Evolutionary conservation across 2,329 filamentous ascomycete genomes (phyloP).

Genomic region (Aspergillus fructus): DNA sequence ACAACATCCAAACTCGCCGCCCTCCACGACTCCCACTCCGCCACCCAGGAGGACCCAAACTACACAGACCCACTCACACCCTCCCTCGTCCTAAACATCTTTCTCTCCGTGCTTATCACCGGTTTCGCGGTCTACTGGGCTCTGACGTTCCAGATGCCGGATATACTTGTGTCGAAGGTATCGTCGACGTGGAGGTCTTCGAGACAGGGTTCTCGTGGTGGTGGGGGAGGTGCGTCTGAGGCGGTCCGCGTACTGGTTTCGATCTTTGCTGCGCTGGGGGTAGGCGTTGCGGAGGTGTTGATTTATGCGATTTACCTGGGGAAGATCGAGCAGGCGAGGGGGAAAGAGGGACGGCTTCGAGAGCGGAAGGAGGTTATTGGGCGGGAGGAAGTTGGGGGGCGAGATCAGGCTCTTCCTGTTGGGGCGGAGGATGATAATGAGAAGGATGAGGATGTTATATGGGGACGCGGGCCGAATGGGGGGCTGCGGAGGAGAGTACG

Average conservation of each 20-base stretch:
- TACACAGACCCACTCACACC: constrained; percentile 47
- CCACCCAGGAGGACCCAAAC: constrained; percentile 25
- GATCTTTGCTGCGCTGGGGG: constrained; percentile 39
- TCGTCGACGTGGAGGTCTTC: constrained; percentile 14
- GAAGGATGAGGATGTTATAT: constrained; percentile 37
- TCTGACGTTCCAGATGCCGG: constrained; percentile 38
- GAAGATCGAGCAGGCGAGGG: constrained; percentile 42
- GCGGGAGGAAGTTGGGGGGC: constrained; percentile 19
- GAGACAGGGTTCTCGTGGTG: not conserved
- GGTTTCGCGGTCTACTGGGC: constrained; percentile 49
- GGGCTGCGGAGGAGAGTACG: constrained; percentile 41
- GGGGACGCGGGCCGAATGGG: constrained; percentile 42
- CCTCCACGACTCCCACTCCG: constrained; percentile 36
- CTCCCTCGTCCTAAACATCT: constrained; percentile 78
- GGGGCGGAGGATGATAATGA: not conserved
- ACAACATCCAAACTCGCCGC: constrained; percentile 57
- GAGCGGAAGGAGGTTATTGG: constrained; percentile 41
- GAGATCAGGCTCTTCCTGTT: not conserved
- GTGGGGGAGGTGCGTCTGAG: constrained; percentile 25
- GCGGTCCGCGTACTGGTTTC: constrained; percentile 42
- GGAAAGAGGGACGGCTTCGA: constrained; percentile 35
- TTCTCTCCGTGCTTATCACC: constrained; percentile 78
- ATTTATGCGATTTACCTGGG: constrained; percentile 49
- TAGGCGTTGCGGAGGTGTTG: constrained; percentile 48
- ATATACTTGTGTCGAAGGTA: constrained; percentile 25